phyloP scores from a whole-genome alignment of 2,329 filamentous ascomycete species.

The Apiospora saccharicola region DNA sequence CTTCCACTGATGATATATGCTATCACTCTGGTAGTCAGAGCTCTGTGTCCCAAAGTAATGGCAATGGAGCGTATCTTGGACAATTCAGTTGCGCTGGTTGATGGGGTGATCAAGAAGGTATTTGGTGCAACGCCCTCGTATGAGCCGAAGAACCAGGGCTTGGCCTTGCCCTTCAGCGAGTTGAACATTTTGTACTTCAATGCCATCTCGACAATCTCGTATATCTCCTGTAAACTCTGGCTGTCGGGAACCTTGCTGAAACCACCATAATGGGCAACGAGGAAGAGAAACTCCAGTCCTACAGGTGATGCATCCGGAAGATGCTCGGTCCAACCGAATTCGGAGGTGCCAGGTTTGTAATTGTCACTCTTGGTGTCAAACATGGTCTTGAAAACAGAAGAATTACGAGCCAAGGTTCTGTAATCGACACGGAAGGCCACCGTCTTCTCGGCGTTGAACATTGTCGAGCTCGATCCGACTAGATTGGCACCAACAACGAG shows the following conservation, averaged over 20 bases:
- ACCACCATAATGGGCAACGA: not conserved
- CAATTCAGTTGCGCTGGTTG: too few species aligned
- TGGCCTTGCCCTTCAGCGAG: not conserved
- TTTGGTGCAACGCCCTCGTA: too few species aligned
- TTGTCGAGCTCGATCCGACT: not conserved
- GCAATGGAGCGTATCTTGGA: too few species aligned
- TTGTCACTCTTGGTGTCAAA: not conserved
- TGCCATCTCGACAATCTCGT: not conserved
- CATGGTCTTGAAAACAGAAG: not conserved
- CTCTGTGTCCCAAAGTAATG: too few species aligned
- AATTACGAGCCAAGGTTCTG: not conserved
- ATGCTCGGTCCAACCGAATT: not conserved
- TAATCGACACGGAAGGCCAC: not conserved
- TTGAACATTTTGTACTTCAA: rapidly evolving
- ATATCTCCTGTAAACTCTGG: not conserved
- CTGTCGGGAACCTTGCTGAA: not conserved
- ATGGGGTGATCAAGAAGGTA: too few species aligned
- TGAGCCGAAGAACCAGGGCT: too few species aligned
- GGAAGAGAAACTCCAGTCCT: not conserved
- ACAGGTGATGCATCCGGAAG: not conserved
- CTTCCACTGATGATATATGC: too few species aligned
- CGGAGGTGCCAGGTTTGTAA: not conserved
- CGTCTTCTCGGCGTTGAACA: not conserved
- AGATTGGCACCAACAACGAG: not conserved
- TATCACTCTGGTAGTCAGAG: too few species aligned